These are phyloP conservation scores for Serpula lacrymans DNA, from an alignment of 768 basidiomycete species.

Conservation along the genomic window DNA sequence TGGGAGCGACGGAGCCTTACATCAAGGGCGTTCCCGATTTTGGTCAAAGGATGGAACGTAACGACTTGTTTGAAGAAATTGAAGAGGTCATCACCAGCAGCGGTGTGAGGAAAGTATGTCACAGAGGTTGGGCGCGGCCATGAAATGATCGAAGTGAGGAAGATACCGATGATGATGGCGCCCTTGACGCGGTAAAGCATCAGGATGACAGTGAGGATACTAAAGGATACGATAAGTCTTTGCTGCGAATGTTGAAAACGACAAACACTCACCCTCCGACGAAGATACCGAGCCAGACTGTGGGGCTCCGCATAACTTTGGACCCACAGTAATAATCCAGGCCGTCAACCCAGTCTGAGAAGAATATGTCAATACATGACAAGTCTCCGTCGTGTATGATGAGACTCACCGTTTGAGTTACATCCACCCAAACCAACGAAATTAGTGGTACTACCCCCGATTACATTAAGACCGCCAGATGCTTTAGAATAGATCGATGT, in stretches of 20 bases:
- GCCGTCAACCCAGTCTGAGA: constrained; percentile 40
- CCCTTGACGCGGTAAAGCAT: constrained; percentile 86
- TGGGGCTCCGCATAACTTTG: constrained; percentile 68
- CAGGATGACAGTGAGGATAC: constrained; percentile 71
- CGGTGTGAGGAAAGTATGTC: constrained; percentile 78
- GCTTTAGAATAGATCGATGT: constrained; percentile 33
- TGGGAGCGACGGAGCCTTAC: constrained; percentile 35
- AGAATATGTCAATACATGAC: not conserved
- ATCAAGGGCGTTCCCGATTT: constrained; percentile 64
- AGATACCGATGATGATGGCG: constrained; percentile 78
- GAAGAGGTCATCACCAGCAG: constrained; percentile 66
- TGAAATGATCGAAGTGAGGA: constrained; percentile 80
- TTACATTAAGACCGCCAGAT: constrained; percentile 64
- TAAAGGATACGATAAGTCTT: constrained; percentile 18
- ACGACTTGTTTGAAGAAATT: constrained; percentile 85
- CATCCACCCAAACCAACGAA: constrained; percentile 80
- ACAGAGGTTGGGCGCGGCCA: constrained; percentile 84
- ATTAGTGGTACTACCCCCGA: constrained; percentile 69
- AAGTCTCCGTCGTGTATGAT: constrained; percentile 9
- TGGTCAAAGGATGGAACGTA: constrained; percentile 61
- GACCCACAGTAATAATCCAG: constrained; percentile 59
- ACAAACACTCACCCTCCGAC: constrained; percentile 60
- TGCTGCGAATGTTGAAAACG: too few relatives aligned
- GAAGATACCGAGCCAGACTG: constrained; percentile 88
- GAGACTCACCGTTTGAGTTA: constrained; percentile 39